phyloP scores from a whole-genome alignment of 1,284 basidiomycete species.

The Laetiporus sulphureus region DNA sequence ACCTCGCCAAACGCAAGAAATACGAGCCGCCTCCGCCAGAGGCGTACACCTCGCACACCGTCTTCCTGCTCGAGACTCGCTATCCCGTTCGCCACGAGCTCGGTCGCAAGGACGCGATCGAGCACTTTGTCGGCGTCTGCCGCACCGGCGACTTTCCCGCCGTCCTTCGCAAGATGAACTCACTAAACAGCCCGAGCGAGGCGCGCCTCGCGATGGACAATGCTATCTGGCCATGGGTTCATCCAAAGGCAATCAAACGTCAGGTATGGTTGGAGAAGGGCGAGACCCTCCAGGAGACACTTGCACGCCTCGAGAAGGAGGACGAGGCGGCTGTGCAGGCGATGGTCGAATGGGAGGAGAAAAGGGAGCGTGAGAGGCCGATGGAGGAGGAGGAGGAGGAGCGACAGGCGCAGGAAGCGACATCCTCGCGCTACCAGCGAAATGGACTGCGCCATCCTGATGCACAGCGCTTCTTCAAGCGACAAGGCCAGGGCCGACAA shows the following conservation, averaged over 20 bases:
- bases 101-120: slow-evolving; percentile 27
- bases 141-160: slow-evolving; percentile 27
- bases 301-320: not conserved
- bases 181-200: slow-evolving; percentile 11
- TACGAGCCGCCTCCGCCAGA: slow-evolving; percentile 28
- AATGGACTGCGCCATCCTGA: not conserved
- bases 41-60: slow-evolving; percentile 35
- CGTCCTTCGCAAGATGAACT: slow-evolving; percentile 27
- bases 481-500: too few species aligned
- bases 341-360: not conserved
- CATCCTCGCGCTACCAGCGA: slow-evolving; percentile 1
- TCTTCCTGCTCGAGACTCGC: slow-evolving; percentile 33
- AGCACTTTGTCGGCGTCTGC: slow-evolving; percentile 32
- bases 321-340: not conserved
- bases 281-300: slow-evolving; percentile 8
- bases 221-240: slow-evolving; percentile 31
- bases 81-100: slow-evolving; percentile 26
- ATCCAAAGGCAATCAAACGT: slow-evolving; percentile 9
- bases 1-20: slow-evolving; percentile 21
- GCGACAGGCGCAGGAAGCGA: not conserved
- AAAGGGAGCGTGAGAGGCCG: not conserved
- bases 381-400: not conserved
- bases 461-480: too few species aligned
- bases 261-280: slow-evolving; percentile 24
- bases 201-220: slow-evolving; percentile 31